phyloP scores from a whole-genome alignment of 208 protist species.

The Porcisia deanei region DNA sequence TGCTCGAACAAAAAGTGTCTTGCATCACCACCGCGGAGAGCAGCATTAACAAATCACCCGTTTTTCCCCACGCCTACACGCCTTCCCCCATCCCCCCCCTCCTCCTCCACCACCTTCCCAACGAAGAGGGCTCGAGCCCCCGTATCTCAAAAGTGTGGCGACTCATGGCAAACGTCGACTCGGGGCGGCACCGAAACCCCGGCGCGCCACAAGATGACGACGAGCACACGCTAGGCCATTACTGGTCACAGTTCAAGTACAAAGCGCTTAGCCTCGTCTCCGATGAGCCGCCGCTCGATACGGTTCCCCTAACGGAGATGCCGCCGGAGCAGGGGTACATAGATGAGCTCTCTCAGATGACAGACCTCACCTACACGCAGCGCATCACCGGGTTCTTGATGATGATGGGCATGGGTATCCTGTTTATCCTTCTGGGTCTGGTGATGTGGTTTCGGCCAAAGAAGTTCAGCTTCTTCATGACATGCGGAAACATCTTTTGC shows the following conservation, averaged over 20 bases:
- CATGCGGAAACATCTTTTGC: conserved; percentile 84
- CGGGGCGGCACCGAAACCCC: conserved; percentile 25
- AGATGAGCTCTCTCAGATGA: conserved; percentile 63
- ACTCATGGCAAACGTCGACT: conserved; percentile 14
- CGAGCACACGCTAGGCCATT: conserved; percentile 25
- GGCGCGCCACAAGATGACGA: conserved; percentile 20
- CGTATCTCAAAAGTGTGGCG: conserved; percentile 8
- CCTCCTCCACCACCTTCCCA: background rate
- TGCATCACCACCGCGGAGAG: background rate
- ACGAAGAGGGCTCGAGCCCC: background rate
- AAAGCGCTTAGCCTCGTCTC: conserved; percentile 48
- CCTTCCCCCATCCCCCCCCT: background rate
- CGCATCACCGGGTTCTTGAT: conserved; percentile 85
- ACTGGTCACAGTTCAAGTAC: conserved; percentile 58
- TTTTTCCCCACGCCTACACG: background rate
- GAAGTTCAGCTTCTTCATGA: conserved; percentile 94
- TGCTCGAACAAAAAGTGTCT: background rate
- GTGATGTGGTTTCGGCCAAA: conserved; percentile 68
- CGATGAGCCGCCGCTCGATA: conserved; percentile 55
- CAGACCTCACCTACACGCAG: conserved; percentile 79
- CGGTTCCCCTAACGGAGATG: conserved; percentile 50
- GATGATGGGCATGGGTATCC: conserved; percentile 78
- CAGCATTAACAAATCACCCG: background rate
- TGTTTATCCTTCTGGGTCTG: conserved; percentile 72
- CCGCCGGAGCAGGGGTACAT: conserved; percentile 52